Evolutionary conservation across 768 basidiomycete genomes (phyloP).

Genomic region (Cystobasidium onofrii): DNA sequence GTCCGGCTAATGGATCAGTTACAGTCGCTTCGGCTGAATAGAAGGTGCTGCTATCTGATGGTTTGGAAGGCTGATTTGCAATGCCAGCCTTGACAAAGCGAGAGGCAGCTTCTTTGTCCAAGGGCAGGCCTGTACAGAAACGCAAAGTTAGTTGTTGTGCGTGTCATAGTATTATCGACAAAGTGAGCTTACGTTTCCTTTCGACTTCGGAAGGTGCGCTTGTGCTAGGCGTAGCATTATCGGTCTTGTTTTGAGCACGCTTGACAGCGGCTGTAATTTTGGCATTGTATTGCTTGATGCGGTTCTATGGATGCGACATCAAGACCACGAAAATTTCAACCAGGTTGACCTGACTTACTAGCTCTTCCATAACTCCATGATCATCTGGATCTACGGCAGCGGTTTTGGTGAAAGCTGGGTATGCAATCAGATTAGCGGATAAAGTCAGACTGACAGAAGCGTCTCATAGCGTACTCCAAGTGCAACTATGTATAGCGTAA

Average conservation of each 20-base stretch:
- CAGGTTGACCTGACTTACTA: too few species aligned
- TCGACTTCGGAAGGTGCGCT: neutral
- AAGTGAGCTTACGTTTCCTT: neutral
- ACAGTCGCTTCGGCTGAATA: slow-evolving; percentile 10
- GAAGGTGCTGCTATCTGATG: neutral
- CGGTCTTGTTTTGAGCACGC: neutral
- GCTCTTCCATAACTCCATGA: slow-evolving; percentile 32
- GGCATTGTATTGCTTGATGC: slow-evolving; percentile 30
- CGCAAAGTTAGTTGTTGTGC: neutral
- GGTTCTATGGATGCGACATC: slow-evolving; percentile 19
- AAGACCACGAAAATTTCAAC: too few species aligned
- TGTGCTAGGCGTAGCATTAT: neutral
- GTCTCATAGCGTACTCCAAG: slow-evolving; percentile 19
- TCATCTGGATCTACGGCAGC: slow-evolving; percentile 23
- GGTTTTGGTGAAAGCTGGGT: slow-evolving; percentile 23
- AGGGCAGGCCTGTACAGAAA: neutral
- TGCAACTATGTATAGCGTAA: slow-evolving; percentile 21
- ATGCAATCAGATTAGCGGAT: neutral
- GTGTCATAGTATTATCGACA: neutral
- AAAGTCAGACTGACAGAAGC: neutral
- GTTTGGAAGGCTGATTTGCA: slow-evolving; percentile 3
- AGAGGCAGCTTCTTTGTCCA: slow-evolving; percentile 33
- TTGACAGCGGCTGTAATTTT: slow-evolving; percentile 4
- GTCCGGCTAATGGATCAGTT: slow-evolving; percentile 5
- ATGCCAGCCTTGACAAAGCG: slow-evolving; percentile 33